Base-by-base conservation (phyloP, 1,284 basidiomycete genomes). In the Austroboletus niveus region DNA sequence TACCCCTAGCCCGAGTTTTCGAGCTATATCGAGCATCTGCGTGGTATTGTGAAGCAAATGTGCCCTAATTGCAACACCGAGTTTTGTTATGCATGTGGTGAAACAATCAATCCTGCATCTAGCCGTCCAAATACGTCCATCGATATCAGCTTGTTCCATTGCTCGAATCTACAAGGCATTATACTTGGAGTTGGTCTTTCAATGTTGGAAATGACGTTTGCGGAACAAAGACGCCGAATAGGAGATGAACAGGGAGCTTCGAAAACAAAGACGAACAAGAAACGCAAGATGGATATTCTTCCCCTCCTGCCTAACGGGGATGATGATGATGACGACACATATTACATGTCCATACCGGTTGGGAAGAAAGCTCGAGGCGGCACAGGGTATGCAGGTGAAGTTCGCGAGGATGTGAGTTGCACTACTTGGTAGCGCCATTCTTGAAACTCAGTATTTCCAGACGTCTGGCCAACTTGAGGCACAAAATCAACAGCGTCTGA, bases 11-110 rank as follows among this genome's bases (percentile, higher is more conserved):
- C 83, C 42, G 76, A 84, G 15, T 94, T 94, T 63, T 67, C 80
- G 4, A 74, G 71, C 20, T 95, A 92, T 66, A 82, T 84, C 58
- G 66, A 79, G 10, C 80, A 87, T 57, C 71, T 95, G 45, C 75
- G 74, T 47, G 72, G 68, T 45, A 76, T 80, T 54, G 78, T 89
- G 36, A 78, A 75, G 42, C 77, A 76, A 46, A 77, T 67, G 24
- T 96, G 93, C 68, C 72, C 74, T 30, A 71, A 71, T 49, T 96
- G 93, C 71, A 69, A 72, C 45, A 76, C 76, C 51, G 74, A 79
- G 39, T 87, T 87, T 57, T 96, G 93, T 69, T 76, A 89, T 54
- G 93, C 92, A 10, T 96, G 93, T 60, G 89, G 90, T 27, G 92
- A 94, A 68, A 73, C 81, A 12, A 72, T 79, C 31, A 77, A 75